Base-by-base conservation (phyloP, 179 eudicot genomes). In the Amaranthus tricolor region DNA sequence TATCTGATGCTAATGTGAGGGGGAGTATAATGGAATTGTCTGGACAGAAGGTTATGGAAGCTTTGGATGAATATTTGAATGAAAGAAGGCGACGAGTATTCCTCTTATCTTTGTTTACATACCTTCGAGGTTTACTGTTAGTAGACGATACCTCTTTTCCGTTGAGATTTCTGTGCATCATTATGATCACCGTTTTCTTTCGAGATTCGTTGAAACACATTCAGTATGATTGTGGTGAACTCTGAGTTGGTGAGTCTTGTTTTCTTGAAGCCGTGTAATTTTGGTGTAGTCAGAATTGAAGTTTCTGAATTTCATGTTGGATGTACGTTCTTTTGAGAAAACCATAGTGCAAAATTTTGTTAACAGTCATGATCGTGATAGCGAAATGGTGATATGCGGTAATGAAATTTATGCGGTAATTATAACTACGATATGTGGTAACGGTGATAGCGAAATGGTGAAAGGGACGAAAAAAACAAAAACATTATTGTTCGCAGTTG, bases 1-100 rank as follows among this genome's bases (percentile, higher is more conserved):
- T 75, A 6, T 24, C 31, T 13, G n/a, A 4, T 19, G 44, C 17
- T 65, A 24, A 49, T 57, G 24, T 6, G 4, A 21, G 53, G 6
- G 75, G 59, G 9, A 40, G 31, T 11, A 6, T 48, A 66, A 69
- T 59, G 45, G 68, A 14, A 67, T 70, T 79, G 40, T 67, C 78
- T 21, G 21, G 45, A 47, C 40, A 71, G 15, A 63, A 64, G 45
- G 80, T 58, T 77, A 70, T 62, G 78, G 82, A 80, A 82, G 80
- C 87, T 62, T 17, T 87, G 12, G 89, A 87, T 66, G 79, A 81
- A 20, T 90, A 83, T 66, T 48, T 89, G 66, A 85, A 78, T 55
- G 90, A 90, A 66, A 75, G 93, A 62, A 83, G 83, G 76, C 71
- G 74, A 80, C 77, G 96, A 77, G 44, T 89, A 5, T 31, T 88